These are phyloP conservation scores for Pyrus bretschneideri DNA, from an alignment of 306 rosid species.

Conservation along the genomic window DNA sequence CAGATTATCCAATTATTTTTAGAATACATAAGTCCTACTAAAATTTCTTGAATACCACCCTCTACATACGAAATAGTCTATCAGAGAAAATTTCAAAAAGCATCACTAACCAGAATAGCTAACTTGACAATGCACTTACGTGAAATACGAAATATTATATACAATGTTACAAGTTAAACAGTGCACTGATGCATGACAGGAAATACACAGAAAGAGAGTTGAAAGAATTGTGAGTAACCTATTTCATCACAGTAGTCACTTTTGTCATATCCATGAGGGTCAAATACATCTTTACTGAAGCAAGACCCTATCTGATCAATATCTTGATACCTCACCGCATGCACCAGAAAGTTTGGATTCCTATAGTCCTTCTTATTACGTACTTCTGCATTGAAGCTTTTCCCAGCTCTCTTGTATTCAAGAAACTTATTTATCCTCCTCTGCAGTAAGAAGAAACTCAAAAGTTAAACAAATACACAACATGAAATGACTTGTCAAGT, in stretches of 20 bases:
- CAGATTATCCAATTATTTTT: neutral
- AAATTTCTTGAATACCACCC: neutral
- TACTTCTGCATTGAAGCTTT: conserved; percentile 90
- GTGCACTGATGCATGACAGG: neutral
- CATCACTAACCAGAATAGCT: neutral
- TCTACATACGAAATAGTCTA: neutral
- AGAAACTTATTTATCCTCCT: conserved; percentile 80
- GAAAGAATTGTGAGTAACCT: conserved; percentile 46
- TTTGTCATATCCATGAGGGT: conserved; percentile 89
- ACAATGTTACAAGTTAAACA: neutral
- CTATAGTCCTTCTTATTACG: conserved; percentile 91
- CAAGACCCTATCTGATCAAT: conserved; percentile 95
- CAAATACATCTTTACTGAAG: conserved; percentile 91
- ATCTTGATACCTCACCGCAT: conserved; percentile 94
- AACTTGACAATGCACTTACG: neutral
- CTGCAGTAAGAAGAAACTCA: conserved; percentile 38
- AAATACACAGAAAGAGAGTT: neutral
- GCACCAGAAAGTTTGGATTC: conserved; percentile 87
- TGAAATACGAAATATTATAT: neutral
- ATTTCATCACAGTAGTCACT: conserved; percentile 82
- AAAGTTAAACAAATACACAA: neutral
- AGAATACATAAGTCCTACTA: neutral
- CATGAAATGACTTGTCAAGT: neutral
- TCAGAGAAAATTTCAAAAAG: neutral
- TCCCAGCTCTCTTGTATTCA: conserved; percentile 79